Base-by-base conservation (phyloP, 345 rosid genomes). In the Mercurialis annua region DNA sequence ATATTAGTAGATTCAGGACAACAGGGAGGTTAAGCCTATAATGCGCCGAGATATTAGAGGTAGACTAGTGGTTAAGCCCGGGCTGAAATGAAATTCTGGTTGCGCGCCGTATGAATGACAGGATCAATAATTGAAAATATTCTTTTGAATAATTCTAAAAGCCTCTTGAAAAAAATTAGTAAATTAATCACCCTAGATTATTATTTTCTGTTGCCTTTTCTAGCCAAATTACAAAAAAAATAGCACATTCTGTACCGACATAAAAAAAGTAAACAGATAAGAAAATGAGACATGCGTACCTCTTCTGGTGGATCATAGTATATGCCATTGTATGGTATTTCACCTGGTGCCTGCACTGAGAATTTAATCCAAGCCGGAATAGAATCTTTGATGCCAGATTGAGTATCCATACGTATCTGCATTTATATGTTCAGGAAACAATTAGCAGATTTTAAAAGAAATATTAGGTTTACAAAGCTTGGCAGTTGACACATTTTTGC, bases 361-460 rank as follows among this genome's bases (percentile, higher is more conserved):
- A 85, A 94, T 81, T 89, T 91, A 67, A 94, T 90, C 99, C 99
- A 94, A 75, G 99, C 99, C 72, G 99, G 99, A 81, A 94, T 89
- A 38, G 99, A 91, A 72, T 91, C 97, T 77, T 94, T 94, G 42
- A 89, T 66, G 62, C 99, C 97, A 80, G 96, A 84, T 68, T 92
- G 95, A 62, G 99, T 90, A 50, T 91, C 90, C 99, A 94, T 90
- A 58, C 82, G 92, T 78, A 94, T 87, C 99, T 94, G 80, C 73
- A 77, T 64, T 66, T n/a, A 46, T 61, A 75, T 47, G 64, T 43
- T 65, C 47, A 72, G 54, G n/a, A n/a, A n/a, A n/a, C n/a, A n/a
- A n/a, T n/a, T n/a, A 42, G 52, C 26, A 53, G 42, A 65, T 49
- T 58, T 58, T 64, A 31, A 18, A 48, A 47, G 27, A 31, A 72